Base-by-base conservation (phyloP, 106 monocot species). In the Posidonia australis region DNA sequence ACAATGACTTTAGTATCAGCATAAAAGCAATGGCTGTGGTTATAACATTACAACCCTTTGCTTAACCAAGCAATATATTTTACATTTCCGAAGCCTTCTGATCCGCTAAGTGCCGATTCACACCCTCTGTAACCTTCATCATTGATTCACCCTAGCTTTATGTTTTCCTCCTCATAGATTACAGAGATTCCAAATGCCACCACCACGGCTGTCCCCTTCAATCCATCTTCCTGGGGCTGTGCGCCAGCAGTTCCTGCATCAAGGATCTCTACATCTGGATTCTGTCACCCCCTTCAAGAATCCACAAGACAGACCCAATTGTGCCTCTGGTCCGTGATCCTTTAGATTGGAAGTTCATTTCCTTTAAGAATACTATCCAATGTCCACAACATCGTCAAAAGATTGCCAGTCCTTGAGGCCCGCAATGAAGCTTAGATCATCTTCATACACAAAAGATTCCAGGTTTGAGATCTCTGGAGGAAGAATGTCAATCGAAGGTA, bases 351-450 rank as follows among this genome's bases (percentile, higher is more conserved):
- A 30, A 32, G 14, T 12, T 17, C 27, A n/a, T 13, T 28, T 58
- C 58, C 58, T 13, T 23, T 3, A 58, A 28, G n/a, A 58, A 6
- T 30, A n/a, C 41, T 62, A 62, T 21, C 44, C 61, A 62, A 62
- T 21, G 1, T 62, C 61, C 12, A 31, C 9, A 43, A 62, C 21
- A 43, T 43, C 61, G 30, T 20, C 9, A 24, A 64, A 47, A 1
- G 64, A 25, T 24, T 24, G 18, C 44, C 44, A 47, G 1, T 64
- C 64, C 44, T 64, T 22, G 16, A 47, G 46, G 23, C 13, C 14
- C 9, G 25, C 24, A 18, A 24, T 64, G 64, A 64, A 25, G 20
- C 26, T 46, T 22, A 10, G 46, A 64, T 64, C 64, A 64, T 64
- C 10, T 44, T 64, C 46, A 47, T 22, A 63, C 9, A 13, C 26